A percentile compares a stretch with the other conserved stretches of the same genome.
phyloP scores from a whole-genome alignment of 805 yeast genomes.

The Suhomyces kilbournensis region DNA sequence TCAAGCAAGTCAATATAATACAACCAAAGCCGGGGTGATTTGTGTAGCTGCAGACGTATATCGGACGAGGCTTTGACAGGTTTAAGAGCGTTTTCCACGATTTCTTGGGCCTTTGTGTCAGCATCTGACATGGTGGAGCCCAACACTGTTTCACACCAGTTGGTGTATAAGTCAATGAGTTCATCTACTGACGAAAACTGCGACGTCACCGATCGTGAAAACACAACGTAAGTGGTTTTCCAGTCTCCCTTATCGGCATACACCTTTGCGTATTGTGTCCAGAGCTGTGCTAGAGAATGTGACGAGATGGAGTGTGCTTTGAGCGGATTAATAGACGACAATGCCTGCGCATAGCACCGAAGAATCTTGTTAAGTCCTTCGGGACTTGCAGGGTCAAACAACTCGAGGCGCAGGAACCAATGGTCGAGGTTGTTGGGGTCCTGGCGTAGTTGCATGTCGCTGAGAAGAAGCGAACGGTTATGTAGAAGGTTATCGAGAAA shows the following conservation, averaged over 20 bases:
- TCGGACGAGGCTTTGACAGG: background rate
- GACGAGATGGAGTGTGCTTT: slow-evolving; percentile 26
- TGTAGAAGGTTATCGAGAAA: slow-evolving; percentile 54
- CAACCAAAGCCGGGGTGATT: slow-evolving; percentile 66
- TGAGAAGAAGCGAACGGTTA: slow-evolving; percentile 55
- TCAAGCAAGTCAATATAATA: slow-evolving; percentile 70
- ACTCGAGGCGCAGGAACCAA: slow-evolving; percentile 65
- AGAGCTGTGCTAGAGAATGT: slow-evolving; percentile 51
- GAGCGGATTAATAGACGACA: slow-evolving; percentile 62
- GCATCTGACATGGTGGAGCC: slow-evolving; percentile 39
- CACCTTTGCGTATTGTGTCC: slow-evolving; percentile 67
- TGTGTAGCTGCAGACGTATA: slow-evolving; percentile 29
- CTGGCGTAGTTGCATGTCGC: slow-evolving; percentile 64
- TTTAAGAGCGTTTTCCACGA: slow-evolving; percentile 28
- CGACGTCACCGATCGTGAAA: slow-evolving; percentile 64
- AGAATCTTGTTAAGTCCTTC: slow-evolving; percentile 36
- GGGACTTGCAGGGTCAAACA: slow-evolving; percentile 20
- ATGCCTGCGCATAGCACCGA: slow-evolving; percentile 61
- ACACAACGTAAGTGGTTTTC: slow-evolving; percentile 59
- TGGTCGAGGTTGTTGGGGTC: slow-evolving; percentile 57
- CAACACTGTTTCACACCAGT: slow-evolving; percentile 71
- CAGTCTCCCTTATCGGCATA: slow-evolving; percentile 57
- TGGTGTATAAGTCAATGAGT: slow-evolving; percentile 64
- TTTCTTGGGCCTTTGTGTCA: slow-evolving; percentile 31
- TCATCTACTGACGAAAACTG: slow-evolving; percentile 64